Base-by-base conservation (phyloP, 164 flowering plant genomes). In the Macadamia integrifolia region DNA sequence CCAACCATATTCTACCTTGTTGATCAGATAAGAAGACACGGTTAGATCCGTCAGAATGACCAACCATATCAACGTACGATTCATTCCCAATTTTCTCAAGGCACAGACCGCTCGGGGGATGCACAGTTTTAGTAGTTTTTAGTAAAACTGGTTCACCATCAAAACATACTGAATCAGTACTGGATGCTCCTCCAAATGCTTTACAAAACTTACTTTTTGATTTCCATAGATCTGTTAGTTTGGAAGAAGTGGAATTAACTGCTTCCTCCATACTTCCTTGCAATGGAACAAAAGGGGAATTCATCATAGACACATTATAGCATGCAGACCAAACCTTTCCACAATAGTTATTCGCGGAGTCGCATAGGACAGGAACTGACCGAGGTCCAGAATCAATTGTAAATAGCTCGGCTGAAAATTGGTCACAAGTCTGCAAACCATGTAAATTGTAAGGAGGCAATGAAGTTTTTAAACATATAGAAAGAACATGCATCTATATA, bases 31-130 rank as follows among this genome's bases (percentile, higher is more conserved):
- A 82, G 78, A 93, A 90, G 15, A 87, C 95, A 15, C 88, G 90
- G 72, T 82, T 82, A 6, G 96, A 87, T 6, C 97, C 93, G 77
- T 93, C 93, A 28, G 97, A 94, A 77, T 93, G 98, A 60, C 87
- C 77, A 66, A 73, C 93, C 97, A 93, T 91, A 71, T 80, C 78
- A 52, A 93, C 84, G 71, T 82, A 93, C 60, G 88, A 69, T 9
- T 87, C 95, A 79, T 88, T 90, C 7, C 88, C 90, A 28, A 93
- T 83, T 79, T 86, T 91, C 85, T 93, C 95, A 62, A 91, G 79
- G 81, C 98, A 93, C 66, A 90, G 58, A 1, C 97, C 97, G 58
- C 48, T 71, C 48, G 90, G 89, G 15, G 86, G 81, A 42, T 44
- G 69, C 30, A 79, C 79, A 14, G 75, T 50, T 60, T 12, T 75